These are phyloP conservation scores for Sclerotinia spermophila DNA, from an alignment of 2,329 filamentous ascomycete species.

Conservation along the genomic window DNA sequence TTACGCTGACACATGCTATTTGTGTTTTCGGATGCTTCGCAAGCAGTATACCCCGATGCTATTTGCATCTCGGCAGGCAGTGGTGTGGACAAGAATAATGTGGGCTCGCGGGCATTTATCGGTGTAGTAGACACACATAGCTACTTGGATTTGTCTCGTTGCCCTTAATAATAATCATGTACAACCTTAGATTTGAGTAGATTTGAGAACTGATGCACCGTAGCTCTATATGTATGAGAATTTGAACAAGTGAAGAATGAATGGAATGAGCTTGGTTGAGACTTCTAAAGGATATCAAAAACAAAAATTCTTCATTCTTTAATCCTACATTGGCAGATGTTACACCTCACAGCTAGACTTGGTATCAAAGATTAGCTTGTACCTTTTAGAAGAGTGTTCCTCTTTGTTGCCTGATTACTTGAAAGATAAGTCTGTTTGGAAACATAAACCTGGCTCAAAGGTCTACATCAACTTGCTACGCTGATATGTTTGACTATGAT, in stretches of 20 bases:
- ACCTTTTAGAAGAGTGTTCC: not conserved
- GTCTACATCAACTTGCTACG: not conserved
- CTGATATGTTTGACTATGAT: not conserved
- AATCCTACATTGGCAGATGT: not conserved
- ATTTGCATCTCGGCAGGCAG: not conserved
- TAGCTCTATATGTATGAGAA: not conserved
- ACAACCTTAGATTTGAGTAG: not conserved
- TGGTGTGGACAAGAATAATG: not conserved
- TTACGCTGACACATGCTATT: not conserved
- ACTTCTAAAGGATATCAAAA: not conserved
- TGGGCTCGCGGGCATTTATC: not conserved
- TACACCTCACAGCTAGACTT: rapidly evolving
- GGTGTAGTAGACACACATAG: not conserved
- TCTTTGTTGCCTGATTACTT: not conserved
- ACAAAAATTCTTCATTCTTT: not conserved
- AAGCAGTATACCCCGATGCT: rapidly evolving
- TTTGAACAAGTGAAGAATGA: not conserved
- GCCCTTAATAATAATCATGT: not conserved
- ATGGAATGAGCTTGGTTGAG: not conserved
- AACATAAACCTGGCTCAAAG: not conserved
- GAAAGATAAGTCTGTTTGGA: not conserved
- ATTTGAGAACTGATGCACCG: not conserved
- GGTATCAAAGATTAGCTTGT: not conserved
- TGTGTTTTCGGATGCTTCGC: not conserved
- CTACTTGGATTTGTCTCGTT: not conserved